Evolutionary conservation across 106 monocot genomes (phyloP).

Genomic region (Apostasia ramifera): DNA sequence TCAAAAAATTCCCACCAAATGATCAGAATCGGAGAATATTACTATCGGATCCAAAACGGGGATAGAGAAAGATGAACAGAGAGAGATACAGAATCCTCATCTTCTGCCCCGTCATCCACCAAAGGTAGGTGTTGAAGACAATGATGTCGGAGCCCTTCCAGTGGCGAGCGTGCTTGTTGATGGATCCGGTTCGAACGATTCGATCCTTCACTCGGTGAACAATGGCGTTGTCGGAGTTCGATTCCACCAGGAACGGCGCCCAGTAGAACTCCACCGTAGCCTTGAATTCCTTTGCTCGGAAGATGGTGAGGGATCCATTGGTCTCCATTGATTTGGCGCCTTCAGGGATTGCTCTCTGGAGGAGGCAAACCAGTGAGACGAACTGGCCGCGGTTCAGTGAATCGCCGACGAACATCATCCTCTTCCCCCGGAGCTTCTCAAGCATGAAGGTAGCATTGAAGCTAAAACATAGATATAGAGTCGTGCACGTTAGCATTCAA

Average conservation of each 20-base stretch:
- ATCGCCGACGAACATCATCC: slow-evolving; percentile 57
- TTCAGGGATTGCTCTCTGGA: slow-evolving; percentile 45
- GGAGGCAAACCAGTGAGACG: slow-evolving; percentile 74
- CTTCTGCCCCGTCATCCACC: slow-evolving; percentile 58
- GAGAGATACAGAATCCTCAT: slow-evolving; percentile 58
- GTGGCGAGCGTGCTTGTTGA: slow-evolving; percentile 44
- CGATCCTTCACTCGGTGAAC: slow-evolving; percentile 33
- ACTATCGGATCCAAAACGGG: background rate
- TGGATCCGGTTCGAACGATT: slow-evolving; percentile 22
- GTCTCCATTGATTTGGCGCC: slow-evolving; percentile 48
- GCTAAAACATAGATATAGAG: slow-evolving; percentile 15
- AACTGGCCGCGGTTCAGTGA: slow-evolving; percentile 84
- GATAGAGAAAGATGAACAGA: background rate
- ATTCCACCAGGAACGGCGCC: slow-evolving; percentile 58
- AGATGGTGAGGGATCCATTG: slow-evolving; percentile 34
- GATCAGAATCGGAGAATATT: background rate
- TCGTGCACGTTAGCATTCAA: too few relatives aligned
- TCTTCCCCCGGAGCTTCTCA: slow-evolving; percentile 52
- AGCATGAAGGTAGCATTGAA: slow-evolving; percentile 60
- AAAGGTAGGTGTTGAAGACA: slow-evolving; percentile 51
- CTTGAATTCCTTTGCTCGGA: slow-evolving; percentile 67
- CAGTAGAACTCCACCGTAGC: slow-evolving; percentile 53
- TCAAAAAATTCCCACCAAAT: background rate
- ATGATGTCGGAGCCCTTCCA: slow-evolving; percentile 51
- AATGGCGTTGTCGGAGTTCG: slow-evolving; percentile 51